phyloP scores from a whole-genome alignment of 78 protist genomes.

The Monocercomonoides exilis region DNA sequence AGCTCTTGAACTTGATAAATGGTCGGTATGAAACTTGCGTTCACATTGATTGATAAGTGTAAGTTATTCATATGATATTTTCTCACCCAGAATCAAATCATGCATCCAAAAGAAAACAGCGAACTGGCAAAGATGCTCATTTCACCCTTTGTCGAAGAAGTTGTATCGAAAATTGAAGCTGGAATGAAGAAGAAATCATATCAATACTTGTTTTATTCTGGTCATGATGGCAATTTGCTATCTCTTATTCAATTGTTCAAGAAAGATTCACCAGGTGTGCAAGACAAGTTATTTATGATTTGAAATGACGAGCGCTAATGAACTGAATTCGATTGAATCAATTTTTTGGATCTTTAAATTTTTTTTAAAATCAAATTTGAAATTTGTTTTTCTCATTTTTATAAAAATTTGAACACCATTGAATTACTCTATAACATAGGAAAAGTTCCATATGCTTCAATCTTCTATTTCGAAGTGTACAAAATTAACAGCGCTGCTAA shows the following conservation, averaged over 20 bases:
- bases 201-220: not conserved
- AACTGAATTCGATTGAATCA: too few relatives aligned
- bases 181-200: not conserved
- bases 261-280: not conserved
- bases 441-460: not conserved
- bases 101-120: not conserved
- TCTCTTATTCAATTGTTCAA: not conserved
- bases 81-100: not conserved
- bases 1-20: too few relatives aligned
- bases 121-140: not conserved
- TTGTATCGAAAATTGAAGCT: not conserved
- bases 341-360: too few relatives aligned
- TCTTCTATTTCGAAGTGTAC: not conserved
- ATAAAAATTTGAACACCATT: too few relatives aligned
- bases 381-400: too few relatives aligned
- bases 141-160: not conserved
- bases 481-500: not conserved
- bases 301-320: too few relatives aligned
- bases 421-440: too few relatives aligned
- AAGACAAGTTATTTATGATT: too few relatives aligned
- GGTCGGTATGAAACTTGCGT: too few relatives aligned
- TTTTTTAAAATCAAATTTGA: too few relatives aligned
- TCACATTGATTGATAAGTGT: too few relatives aligned
- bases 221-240: not conserved
- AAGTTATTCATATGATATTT: not conserved